Evolutionary conservation across 2,329 filamentous ascomycete species (phyloP).

Genomic region (Aspergillus quadrilineatus): DNA sequence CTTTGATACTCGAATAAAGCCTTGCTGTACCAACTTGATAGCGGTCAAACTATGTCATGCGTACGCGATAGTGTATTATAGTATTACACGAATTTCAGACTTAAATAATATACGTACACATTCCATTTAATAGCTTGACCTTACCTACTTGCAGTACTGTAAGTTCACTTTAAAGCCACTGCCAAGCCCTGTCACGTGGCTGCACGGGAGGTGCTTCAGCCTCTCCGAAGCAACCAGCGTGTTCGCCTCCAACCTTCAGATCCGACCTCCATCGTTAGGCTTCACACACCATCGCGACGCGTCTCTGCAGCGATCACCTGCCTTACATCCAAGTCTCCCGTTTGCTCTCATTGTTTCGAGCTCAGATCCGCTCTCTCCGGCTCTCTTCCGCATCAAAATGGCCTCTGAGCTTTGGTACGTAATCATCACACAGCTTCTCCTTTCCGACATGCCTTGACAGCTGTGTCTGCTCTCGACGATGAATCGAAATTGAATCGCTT

Average conservation of each 20-base stretch:
- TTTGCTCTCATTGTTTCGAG: conserved; percentile 18
- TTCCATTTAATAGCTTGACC: not conserved
- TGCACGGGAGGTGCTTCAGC: conserved; percentile 24
- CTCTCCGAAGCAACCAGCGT: conserved; percentile 35
- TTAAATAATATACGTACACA: too few species aligned
- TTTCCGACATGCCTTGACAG: conserved; percentile 33
- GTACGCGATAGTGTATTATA: not conserved
- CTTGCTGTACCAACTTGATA: not conserved
- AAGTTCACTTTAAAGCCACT: not conserved
- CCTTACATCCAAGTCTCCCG: conserved; percentile 18
- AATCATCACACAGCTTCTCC: conserved; percentile 36
- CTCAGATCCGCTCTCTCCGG: conserved; percentile 15
- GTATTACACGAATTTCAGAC: not conserved
- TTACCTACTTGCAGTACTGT: not conserved
- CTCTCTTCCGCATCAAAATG: conserved; percentile 57
- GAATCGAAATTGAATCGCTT: not conserved
- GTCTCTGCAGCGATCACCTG: conserved; percentile 25
- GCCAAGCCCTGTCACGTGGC: conserved; percentile 37
- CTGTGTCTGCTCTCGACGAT: conserved; percentile 21
- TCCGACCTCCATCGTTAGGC: conserved; percentile 29
- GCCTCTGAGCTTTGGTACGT: conserved; percentile 79
- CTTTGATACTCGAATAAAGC: conserved; percentile 18
- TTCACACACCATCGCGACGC: conserved; percentile 30
- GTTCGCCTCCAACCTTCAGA: conserved; percentile 35
- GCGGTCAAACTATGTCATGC: too few species aligned